Conservation (phyloP, 2,329 filamentous ascomycete genomes). For the Hypoxylon rubiginosum region DNA sequence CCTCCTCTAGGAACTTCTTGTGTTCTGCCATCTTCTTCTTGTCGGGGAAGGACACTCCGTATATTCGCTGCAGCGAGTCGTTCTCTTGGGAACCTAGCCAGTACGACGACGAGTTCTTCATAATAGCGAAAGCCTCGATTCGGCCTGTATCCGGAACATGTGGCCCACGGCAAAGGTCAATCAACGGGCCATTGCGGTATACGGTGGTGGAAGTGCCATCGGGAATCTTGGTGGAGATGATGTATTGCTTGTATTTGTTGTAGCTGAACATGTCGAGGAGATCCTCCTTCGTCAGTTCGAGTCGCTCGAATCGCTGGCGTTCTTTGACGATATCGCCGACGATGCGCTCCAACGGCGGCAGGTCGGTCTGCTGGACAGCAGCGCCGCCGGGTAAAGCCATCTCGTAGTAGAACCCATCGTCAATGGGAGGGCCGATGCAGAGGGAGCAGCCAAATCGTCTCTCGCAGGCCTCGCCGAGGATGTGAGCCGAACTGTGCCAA, state of each 20-base stretch:
- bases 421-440: conserved; percentile 91
- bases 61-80: conserved; percentile 95
- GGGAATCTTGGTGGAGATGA: conserved; percentile 92
- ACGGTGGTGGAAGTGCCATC: conserved; percentile 94
- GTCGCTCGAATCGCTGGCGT: conserved; percentile 93
- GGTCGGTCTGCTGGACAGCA: conserved; percentile 81
- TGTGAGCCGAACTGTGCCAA: conserved; percentile 97
- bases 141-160: conserved; percentile 94
- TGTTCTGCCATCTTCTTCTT: conserved; percentile 96
- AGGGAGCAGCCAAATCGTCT: conserved; percentile 90
- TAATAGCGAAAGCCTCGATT: conserved; percentile 94
- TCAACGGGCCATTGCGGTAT: conserved; percentile 92
- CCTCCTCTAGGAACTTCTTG: conserved; percentile 95
- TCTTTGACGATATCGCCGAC: conserved; percentile 92
- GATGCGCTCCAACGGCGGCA: conserved; percentile 85
- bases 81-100: conserved; percentile 95
- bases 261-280: conserved; percentile 96
- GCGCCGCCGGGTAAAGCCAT: conserved; percentile 84
- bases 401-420: conserved; percentile 92
- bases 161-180: conserved; percentile 94
- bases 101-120: conserved; percentile 83
- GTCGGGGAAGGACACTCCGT: conserved; percentile 94
- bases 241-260: conserved; percentile 98
- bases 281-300: conserved; percentile 90
- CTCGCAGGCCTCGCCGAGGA: conserved; percentile 95